Base-by-base conservation (phyloP, 768 basidiomycete genomes). In the Coprinopsis marcescibilis region DNA sequence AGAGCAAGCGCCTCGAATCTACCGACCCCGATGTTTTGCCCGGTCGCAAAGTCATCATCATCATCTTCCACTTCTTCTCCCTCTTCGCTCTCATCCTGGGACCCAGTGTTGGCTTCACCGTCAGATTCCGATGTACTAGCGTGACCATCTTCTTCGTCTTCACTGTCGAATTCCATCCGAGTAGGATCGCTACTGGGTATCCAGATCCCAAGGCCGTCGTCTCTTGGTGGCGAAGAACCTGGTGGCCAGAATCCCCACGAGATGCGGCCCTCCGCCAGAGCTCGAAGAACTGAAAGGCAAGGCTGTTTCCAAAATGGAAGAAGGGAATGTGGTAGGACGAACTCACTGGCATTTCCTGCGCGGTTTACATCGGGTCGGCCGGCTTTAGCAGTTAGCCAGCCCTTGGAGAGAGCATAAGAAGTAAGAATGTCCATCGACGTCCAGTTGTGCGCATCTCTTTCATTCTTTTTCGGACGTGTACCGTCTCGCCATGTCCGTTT, bases 301-400 rank as follows among this genome's bases (percentile, higher is more conserved):
- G n/a, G n/a, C n/a, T 43, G 45, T 11, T 33, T 38, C 17, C 14
- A 27, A 43, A 6, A n/a, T n/a, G 41, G 26, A n/a, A n/a, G 17
- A 43, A 8, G 10, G 7, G 27, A 43, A 13, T 26, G 6, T 33
- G 43, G 20, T 23, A 42, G 42, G 21, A 40, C 19, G 26, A 6
- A 77, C 89, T 62, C 61, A 92, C 92, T 82, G 10, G 82, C 80
- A 60, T 94, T 94, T 25, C 92, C 94, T 2, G 94, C 89, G 33
- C 94, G 78, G 58, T 90, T 83, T 19, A 87, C 68, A 65, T 98
- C 94, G 2, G 92, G 85, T 51, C 94, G 65, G 1, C 91, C 93
- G 4, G 89, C 89, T 63, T 92, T 88, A 8, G 94, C 93, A 25
- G 94, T 97, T 33, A 93, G 64, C 83, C 85, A 91, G 15, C 88